Base-by-base conservation (phyloP, 2,329 filamentous ascomycete species). In the Beauveria sp. region DNA sequence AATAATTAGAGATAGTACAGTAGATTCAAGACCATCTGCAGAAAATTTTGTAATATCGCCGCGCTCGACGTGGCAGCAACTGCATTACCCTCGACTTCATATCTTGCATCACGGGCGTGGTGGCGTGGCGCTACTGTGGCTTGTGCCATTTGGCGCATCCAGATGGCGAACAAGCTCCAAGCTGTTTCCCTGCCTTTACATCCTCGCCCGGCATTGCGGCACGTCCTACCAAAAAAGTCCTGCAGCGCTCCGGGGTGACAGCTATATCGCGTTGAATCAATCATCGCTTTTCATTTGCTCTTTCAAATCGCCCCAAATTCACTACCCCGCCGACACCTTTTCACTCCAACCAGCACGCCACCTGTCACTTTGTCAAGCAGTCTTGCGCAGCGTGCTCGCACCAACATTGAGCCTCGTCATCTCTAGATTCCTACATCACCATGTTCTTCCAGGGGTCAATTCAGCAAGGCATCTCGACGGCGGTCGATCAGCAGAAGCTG, bases 391-490 rank as follows among this genome's bases (percentile, higher is more conserved):
- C 57, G 18, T 26, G 24, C 20, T 30, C 24, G 46, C 38, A 51
- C 7, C 5, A 14, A 34, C 22, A n/a, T 34, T n/a, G 14, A 24
- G n/a, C 14, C 22, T 18, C 38, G 22, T 6, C 57, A 22, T 20
- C 16, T 22, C 1, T 16, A 20, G 14, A 40, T 22, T 24, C 16
- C 3, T 7, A 12, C 20, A 2, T 58, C 65, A 71, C 52, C 47
- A 93, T 96, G 87, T 97, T 96, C 75, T 93, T 92, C 72, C 70
- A 86, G 63, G 93, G 92, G 20, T 86, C 85, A 63, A 75, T 97
- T 22, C 89, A 96, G 68, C 87, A 88, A 68, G 93, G 91, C 62
- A 96, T 97, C 67, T 81, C 83, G 38, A 79, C 84, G 22, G 91
- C 93, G 14, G 81, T 97, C 7, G 82, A 85, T 63, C 80, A 93